Base-by-base conservation (phyloP, 768 basidiomycete species). In the Cantharellus anzutake region DNA sequence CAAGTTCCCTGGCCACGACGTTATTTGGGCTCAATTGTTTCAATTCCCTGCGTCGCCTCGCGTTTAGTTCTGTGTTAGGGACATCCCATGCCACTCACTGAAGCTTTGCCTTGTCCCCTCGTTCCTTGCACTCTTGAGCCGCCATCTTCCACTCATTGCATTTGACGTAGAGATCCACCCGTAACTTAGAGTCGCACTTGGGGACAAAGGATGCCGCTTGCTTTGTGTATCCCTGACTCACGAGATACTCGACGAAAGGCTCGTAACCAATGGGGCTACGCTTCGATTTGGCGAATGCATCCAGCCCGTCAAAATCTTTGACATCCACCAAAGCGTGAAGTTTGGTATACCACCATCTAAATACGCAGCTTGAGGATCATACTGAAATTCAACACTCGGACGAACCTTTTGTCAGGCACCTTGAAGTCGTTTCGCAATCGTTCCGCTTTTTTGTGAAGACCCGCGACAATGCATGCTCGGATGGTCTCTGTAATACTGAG, bases 231-330 rank as follows among this genome's bases (percentile, higher is more conserved):
- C 87, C 88, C 42, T 81, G 79, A 56, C 80, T 76, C 38, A 87
- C 78, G 42, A 96, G 76, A 64, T 87, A 81, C 42, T 75, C 80
- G 35, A 92, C 90, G 68, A 91, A 91, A 0, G 84, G 78, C 67
- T 97, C 93, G 67, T 94, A 98, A 0, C 96, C 94, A 60, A 98
- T 97, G 3, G 94, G 93, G 69, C 86, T 90, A 64, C 89, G 79
- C 70, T 80, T 92, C 41, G 84, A 85, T 65, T 82, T 85, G 1
- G 91, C 80, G 68, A 99, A 94, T 0, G 76, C 68, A 55, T 97
- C 91, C 11, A 98, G 75, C 2, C 78, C 81, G 41, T 92, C 86
- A 69, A 92, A 98, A 69, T 96, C 90, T 61, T 81, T 76, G 29
- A 78, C 73, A n/a, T 77, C 75, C 5, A 84, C 83, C 59, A 98